phyloP scores from a whole-genome alignment of 768 basidiomycete genomes.

The Podaxis pistillaris region DNA sequence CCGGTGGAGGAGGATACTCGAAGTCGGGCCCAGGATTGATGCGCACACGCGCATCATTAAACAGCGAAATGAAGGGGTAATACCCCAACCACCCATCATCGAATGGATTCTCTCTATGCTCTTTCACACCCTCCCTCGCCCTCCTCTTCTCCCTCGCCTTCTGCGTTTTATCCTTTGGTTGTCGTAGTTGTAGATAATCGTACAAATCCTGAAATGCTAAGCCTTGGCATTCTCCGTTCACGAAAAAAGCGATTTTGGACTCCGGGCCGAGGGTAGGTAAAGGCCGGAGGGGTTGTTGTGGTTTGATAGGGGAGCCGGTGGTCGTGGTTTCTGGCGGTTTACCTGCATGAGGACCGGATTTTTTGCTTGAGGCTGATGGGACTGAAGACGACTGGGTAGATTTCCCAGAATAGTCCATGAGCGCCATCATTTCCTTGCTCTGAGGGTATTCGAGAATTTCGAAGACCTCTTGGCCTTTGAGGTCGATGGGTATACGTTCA shows the following conservation, averaged over 20 bases:
- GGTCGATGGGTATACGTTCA: conserved; percentile 90
- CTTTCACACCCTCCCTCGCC: conserved; percentile 64
- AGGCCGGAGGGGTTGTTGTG: conserved; percentile 50
- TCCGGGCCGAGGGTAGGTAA: conserved; percentile 61
- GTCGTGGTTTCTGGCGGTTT: conserved; percentile 64
- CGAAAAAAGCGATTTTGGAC: conserved; percentile 84
- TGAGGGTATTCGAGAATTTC: conserved; percentile 88
- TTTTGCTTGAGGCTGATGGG: conserved; percentile 59
- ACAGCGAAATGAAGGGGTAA: conserved; percentile 92
- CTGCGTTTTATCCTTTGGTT: conserved; percentile 49
- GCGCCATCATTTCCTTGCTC: conserved; percentile 87
- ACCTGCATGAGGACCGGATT: conserved; percentile 50
- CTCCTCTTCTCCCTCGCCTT: conserved; percentile 67
- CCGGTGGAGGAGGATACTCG: conserved; percentile 72
- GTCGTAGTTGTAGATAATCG: conserved; percentile 83
- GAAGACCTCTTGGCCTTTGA: conserved; percentile 97
- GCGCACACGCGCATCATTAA: conserved; percentile 81
- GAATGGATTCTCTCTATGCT: conserved; percentile 79
- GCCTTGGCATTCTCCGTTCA: conserved; percentile 86
- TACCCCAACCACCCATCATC: conserved; percentile 96
- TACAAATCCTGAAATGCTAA: conserved; percentile 86
- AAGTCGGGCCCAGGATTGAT: conserved; percentile 92
- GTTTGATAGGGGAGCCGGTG: conserved; percentile 30
- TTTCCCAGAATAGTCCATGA: conserved; percentile 78
- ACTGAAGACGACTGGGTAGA: conserved; percentile 51